phyloP scores from a whole-genome alignment of 2,329 filamentous ascomycete genomes.

The Cryphonectria naterciae region DNA sequence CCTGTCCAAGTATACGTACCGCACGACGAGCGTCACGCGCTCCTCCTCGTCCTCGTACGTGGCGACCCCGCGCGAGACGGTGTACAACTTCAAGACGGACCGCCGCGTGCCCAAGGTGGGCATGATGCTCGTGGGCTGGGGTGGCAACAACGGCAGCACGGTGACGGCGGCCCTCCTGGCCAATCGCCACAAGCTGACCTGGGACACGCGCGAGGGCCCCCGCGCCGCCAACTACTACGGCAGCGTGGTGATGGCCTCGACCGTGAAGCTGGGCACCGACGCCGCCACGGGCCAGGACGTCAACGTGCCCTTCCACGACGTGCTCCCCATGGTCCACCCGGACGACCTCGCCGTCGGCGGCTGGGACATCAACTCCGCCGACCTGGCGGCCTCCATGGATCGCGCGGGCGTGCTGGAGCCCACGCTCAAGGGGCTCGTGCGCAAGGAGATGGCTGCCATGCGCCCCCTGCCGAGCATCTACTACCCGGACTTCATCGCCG shows the following conservation, averaged over 20 bases:
- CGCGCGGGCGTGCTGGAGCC: slow-evolving; percentile 94
- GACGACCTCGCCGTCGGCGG: slow-evolving; percentile 94
- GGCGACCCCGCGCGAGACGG: slow-evolving; percentile 83
- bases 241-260: slow-evolving; percentile 95
- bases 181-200: slow-evolving; percentile 82
- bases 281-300: slow-evolving; percentile 82
- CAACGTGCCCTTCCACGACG: slow-evolving; percentile 93
- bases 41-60: slow-evolving; percentile 72
- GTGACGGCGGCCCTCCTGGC: slow-evolving; percentile 97
- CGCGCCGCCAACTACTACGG: slow-evolving; percentile 96
- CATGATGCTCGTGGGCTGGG: slow-evolving; percentile 97
- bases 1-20: slow-evolving; percentile 93
- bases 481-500: slow-evolving; percentile 98
- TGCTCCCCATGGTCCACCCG: slow-evolving; percentile 95
- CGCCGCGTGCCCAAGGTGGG: slow-evolving; percentile 91
- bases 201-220: slow-evolving; percentile 91
- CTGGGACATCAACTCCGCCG: slow-evolving; percentile 95
- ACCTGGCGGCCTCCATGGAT: slow-evolving; percentile 91
- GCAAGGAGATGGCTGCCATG: slow-evolving; percentile 91
- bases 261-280: slow-evolving; percentile 93
- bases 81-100: slow-evolving; percentile 97
- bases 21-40: slow-evolving; percentile 82
- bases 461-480: slow-evolving; percentile 92
- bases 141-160: slow-evolving; percentile 97
- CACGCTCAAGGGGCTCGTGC: slow-evolving; percentile 84